Conservation (phyloP, 192 early-diverging fungal genomes). For the Entomortierella lignicola region DNA sequence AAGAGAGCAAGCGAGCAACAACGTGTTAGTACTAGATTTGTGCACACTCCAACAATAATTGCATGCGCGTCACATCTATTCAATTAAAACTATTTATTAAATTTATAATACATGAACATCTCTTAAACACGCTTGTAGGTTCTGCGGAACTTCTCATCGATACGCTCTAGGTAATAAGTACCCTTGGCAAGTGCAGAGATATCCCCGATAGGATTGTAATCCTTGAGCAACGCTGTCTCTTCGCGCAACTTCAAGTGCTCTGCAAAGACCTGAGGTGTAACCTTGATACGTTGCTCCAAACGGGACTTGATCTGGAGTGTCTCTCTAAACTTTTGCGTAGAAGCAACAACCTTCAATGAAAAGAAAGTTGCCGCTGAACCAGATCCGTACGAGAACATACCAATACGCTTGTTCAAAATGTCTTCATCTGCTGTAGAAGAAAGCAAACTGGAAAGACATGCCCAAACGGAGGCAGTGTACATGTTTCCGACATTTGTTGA, state of each 20-base stretch:
- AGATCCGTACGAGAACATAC: slow-evolving; percentile 96
- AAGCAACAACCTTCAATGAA: slow-evolving; percentile 83
- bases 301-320: slow-evolving; percentile 77
- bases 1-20: too few relatives aligned
- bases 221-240: slow-evolving; percentile 82
- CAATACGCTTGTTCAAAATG: slow-evolving; percentile 86
- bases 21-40: too few relatives aligned
- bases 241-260: slow-evolving; percentile 89
- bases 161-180: slow-evolving; percentile 88
- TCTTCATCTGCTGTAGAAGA: slow-evolving; percentile 75
- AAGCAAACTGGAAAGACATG: slow-evolving; percentile 81
- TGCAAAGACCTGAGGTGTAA: slow-evolving; percentile 82
- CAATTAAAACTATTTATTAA: too few relatives aligned
- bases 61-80: too few relatives aligned
- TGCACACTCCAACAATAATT: too few relatives aligned
- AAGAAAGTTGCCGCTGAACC: slow-evolving; percentile 96
- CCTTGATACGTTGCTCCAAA: slow-evolving; percentile 78
- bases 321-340: slow-evolving; percentile 69
- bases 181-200: slow-evolving; percentile 74
- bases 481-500: slow-evolving; percentile 96
- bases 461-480: slow-evolving; percentile 76
- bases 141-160: slow-evolving; percentile 95
- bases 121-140: slow-evolving; percentile 73
- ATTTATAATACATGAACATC: too few relatives aligned
- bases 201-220: slow-evolving; percentile 82